Conservation (phyloP, 371 early-diverging fungal genomes). For the Rhizopus stolonifer region DNA sequence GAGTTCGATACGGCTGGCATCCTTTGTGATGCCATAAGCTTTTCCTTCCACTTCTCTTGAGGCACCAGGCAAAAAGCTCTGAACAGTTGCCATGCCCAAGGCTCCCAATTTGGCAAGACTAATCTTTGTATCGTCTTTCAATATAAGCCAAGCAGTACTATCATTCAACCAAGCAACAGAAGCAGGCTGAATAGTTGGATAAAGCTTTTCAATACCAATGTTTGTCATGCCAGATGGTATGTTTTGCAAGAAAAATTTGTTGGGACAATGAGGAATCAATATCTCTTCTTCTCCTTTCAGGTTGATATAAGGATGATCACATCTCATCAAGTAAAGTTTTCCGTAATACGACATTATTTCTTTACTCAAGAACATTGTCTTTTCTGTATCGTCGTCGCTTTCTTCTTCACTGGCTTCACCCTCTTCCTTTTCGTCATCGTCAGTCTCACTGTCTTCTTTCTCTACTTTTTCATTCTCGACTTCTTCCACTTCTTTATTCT, state of each 20-base stretch:
- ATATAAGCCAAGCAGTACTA: slow-evolving; percentile 42
- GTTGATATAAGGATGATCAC: slow-evolving; percentile 47
- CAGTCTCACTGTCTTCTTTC: not conserved
- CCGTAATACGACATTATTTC: slow-evolving; percentile 41
- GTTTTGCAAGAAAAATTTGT: slow-evolving; percentile 43
- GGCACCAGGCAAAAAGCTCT: slow-evolving; percentile 28
- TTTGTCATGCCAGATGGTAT: slow-evolving; percentile 40
- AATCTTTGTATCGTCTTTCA: slow-evolving; percentile 35
- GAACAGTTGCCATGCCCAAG: slow-evolving; percentile 25
- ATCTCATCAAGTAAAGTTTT: slow-evolving; percentile 47
- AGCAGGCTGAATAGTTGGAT: slow-evolving; percentile 38
- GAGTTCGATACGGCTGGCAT: slow-evolving; percentile 37
- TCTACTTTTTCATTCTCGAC: not conserved
- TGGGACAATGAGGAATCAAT: slow-evolving; percentile 26
- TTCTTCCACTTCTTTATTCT: slow-evolving; percentile 2
- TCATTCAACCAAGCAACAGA: slow-evolving; percentile 46
- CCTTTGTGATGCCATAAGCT: slow-evolving; percentile 31
- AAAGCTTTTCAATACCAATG: slow-evolving; percentile 41
- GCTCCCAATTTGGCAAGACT: slow-evolving; percentile 28
- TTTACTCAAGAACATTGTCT: slow-evolving; percentile 23
- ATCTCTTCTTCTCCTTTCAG: slow-evolving; percentile 40
- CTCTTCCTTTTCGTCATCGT: slow-evolving; percentile 8
- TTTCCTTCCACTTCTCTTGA: slow-evolving; percentile 20
- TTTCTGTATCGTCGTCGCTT: slow-evolving; percentile 8
- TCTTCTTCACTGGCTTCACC: not conserved